Conservation (phyloP, 108 stramenopile species). For the Cyclotella atomus region DNA sequence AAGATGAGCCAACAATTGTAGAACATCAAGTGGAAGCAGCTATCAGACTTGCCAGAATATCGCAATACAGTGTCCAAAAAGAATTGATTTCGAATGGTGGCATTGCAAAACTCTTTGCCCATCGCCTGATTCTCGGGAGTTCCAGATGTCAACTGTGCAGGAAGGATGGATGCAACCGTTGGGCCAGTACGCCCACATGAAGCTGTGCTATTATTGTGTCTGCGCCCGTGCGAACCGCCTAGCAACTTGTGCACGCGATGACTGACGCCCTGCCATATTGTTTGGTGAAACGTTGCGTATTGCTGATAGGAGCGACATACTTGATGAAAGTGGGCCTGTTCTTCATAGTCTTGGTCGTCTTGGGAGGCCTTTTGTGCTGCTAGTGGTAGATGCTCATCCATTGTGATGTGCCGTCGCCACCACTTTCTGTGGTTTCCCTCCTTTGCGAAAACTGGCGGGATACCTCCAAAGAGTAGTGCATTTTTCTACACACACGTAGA, state of each 20-base stretch:
- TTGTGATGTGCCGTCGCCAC: no score
- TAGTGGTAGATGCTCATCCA: not conserved
- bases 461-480: no score
- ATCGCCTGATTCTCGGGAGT: constrained; percentile 49
- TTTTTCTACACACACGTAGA: no score
- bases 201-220: constrained; percentile 34
- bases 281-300: constrained; percentile 71
- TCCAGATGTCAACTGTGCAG: constrained; percentile 40
- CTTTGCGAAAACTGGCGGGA: no score
- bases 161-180: constrained; percentile 48
- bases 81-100: constrained; percentile 84
- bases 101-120: constrained; percentile 54
- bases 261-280: constrained; percentile 50
- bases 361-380: not conserved
- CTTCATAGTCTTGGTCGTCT: constrained; percentile 28
- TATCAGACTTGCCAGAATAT: constrained; percentile 63
- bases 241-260: constrained; percentile 40
- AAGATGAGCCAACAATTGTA: constrained; percentile 47
- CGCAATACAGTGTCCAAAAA: constrained; percentile 75
- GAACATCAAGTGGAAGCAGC: no score
- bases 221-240: constrained; percentile 10
- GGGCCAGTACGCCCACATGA: constrained; percentile 35
- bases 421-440: no score
- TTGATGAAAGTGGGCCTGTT: constrained; percentile 64
- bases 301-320: constrained; percentile 79